Evolutionary conservation across 1,284 basidiomycete species (phyloP).

Genomic region (Psilocybe mexicana): DNA sequence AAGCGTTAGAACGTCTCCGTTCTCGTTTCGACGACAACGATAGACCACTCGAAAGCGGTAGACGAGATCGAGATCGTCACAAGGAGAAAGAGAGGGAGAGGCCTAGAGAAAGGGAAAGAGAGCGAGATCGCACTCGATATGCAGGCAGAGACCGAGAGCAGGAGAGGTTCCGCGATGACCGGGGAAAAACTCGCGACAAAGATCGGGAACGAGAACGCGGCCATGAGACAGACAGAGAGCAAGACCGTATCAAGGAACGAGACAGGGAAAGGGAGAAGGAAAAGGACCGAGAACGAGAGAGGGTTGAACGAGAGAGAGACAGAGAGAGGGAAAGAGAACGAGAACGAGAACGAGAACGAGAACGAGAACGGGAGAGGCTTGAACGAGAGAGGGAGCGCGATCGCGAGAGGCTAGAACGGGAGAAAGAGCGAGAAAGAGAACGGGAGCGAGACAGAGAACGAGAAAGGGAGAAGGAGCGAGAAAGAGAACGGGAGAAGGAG

Average conservation of each 20-base stretch:
- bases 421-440: neutral
- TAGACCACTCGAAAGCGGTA: slow-evolving; percentile 4
- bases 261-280: slow-evolving; percentile 4
- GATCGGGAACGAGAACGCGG: slow-evolving; percentile 1
- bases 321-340: neutral
- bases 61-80: slow-evolving; percentile 14
- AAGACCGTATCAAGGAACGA: slow-evolving; percentile 10
- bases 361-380: neutral
- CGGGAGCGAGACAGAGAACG: neutral
- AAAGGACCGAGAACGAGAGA: slow-evolving; percentile 4
- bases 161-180: neutral
- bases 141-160: neutral
- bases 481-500: slow-evolving; percentile 6
- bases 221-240: slow-evolving; percentile 5
- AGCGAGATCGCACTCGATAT: neutral
- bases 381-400: slow-evolving; percentile 12
- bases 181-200: neutral
- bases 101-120: neutral
- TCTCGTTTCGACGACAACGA: slow-evolving; percentile 13
- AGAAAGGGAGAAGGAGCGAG: slow-evolving; percentile 2
- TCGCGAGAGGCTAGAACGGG: neutral
- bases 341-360: slow-evolving; percentile 1
- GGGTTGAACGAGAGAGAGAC: neutral
- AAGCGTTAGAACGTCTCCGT: slow-evolving; percentile 15
- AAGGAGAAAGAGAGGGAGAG: slow-evolving; percentile 15